Conservation (phyloP, 208 protist species). For the Trypanosoma caninum region DNA sequence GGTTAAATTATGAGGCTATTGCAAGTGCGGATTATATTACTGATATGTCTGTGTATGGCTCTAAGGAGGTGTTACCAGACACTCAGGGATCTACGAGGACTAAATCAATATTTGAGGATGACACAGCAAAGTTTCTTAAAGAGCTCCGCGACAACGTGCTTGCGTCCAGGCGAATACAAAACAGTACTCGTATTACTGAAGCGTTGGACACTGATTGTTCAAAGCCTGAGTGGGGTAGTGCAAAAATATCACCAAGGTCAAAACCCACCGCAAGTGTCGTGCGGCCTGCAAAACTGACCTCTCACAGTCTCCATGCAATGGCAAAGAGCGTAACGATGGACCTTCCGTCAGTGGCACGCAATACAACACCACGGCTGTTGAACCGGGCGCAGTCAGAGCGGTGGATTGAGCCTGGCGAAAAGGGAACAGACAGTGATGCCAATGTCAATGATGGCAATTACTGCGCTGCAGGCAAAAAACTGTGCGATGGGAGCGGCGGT, state of each 20-base stretch:
- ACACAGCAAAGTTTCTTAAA: constrained; percentile 53
- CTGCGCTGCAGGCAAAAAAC: too few species aligned
- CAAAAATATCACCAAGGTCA: too few species aligned
- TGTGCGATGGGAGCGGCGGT: too few species aligned
- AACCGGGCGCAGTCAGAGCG: neutral
- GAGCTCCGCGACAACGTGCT: constrained; percentile 71
- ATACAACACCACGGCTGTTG: neutral
- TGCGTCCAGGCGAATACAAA: constrained; percentile 15
- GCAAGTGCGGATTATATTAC: constrained; percentile 3
- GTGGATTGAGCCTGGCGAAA: too few species aligned
- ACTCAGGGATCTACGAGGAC: constrained; percentile 18
- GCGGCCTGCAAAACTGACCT: too few species aligned
- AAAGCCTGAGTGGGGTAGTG: too few species aligned
- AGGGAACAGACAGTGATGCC: too few species aligned
- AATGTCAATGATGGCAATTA: too few species aligned
- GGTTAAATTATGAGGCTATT: constrained; percentile 68
- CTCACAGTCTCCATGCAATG: too few species aligned
- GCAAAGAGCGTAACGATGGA: too few species aligned
- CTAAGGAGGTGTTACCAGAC: constrained; percentile 7
- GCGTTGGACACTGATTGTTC: neutral
- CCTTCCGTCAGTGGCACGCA: too few species aligned
- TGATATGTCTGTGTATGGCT: neutral
- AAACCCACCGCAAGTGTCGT: too few species aligned
- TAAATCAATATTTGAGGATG: constrained; percentile 33
- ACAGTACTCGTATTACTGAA: neutral